A percentile compares a stretch with the other conserved stretches of the same genome.
Evolutionary conservation across 2,329 filamentous ascomycete genomes (phyloP).

Genomic region (Botrytis squamosa): DNA sequence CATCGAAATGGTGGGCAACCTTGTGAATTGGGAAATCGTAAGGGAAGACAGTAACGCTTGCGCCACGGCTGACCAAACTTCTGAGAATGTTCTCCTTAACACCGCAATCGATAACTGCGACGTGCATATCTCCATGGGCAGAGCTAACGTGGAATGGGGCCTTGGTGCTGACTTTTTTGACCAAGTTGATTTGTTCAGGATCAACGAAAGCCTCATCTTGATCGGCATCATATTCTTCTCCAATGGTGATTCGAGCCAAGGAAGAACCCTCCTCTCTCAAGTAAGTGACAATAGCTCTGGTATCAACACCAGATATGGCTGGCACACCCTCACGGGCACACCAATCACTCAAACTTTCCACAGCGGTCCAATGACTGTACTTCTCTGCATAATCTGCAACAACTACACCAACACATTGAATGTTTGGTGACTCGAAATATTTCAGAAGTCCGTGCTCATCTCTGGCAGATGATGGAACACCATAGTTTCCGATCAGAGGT

Average conservation of each 20-base stretch:
- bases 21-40: constrained; percentile 98
- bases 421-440: constrained; percentile 97
- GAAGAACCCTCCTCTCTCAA: constrained; percentile 96
- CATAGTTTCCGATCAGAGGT: constrained; percentile 97
- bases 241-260: constrained; percentile 88
- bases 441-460: constrained; percentile 89
- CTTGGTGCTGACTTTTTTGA: constrained; percentile 96
- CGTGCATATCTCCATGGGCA: constrained; percentile 77
- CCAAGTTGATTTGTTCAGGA: constrained; percentile 93
- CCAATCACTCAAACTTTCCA: constrained; percentile 91
- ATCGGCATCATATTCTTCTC: constrained; percentile 97
- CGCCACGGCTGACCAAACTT: constrained; percentile 86
- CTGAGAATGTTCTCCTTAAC: constrained; percentile 99
- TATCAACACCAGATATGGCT: constrained; percentile 95
- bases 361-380: constrained; percentile 98
- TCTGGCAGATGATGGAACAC: constrained; percentile 80
- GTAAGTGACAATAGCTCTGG: constrained; percentile 91
- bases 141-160: constrained; percentile 94
- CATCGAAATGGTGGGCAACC: constrained; percentile 95
- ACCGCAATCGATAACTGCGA: constrained; percentile 95
- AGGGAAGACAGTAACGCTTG: constrained; percentile 90
- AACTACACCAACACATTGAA: constrained; percentile 93
- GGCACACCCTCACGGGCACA: constrained; percentile 95
- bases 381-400: constrained; percentile 90
- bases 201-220: constrained; percentile 96